phyloP scores from a whole-genome alignment of 2,329 filamentous ascomycete genomes.

The Bipolaris sorokiniana region DNA sequence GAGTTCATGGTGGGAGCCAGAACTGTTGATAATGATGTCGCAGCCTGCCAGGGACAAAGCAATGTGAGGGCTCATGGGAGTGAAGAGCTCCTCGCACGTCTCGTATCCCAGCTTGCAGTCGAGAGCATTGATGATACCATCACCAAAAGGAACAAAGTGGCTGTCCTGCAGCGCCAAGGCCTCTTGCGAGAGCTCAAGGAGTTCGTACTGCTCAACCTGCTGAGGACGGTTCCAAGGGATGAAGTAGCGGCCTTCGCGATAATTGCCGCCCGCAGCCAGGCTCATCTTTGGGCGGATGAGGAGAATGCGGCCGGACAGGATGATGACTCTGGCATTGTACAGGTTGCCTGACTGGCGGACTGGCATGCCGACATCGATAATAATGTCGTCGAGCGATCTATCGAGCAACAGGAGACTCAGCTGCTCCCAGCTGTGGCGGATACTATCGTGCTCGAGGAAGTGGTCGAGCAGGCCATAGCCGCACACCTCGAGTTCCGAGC shows the following conservation, averaged over 20 bases:
- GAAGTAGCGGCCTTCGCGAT: conserved; percentile 49
- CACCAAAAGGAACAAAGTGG: conserved; percentile 68
- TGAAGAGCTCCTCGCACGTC: conserved; percentile 15
- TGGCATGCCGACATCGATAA: conserved; percentile 37
- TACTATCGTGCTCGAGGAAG: conserved; percentile 45
- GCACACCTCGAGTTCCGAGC: conserved; percentile 35
- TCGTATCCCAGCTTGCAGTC: conserved; percentile 54
- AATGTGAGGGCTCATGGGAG: conserved; percentile 9
- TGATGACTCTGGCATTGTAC: conserved; percentile 67
- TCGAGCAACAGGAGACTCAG: conserved; percentile 66
- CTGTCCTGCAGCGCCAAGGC: conserved; percentile 62
- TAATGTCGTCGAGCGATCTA: conserved; percentile 66
- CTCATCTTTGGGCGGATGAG: conserved; percentile 75
- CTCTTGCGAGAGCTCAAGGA: conserved; percentile 52
- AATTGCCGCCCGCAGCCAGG: conserved; percentile 72
- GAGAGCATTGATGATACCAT: conserved; percentile 65
- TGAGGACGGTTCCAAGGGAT: conserved; percentile 46
- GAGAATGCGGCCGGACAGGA: conserved; percentile 70
- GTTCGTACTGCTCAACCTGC: conserved; percentile 68
- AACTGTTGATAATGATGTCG: conserved; percentile 69
- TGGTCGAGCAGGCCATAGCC: conserved; percentile 63
- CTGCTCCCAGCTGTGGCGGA: conserved; percentile 59
- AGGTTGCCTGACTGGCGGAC: conserved; percentile 66
- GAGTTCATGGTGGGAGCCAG: conserved; percentile 66
- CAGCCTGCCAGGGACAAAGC: background rate